A percentile compares a stretch with the other conserved stretches of the same genome.
These are phyloP conservation scores for Chlorella sp. DNA, from an alignment of 139 green algal genomes.

Conservation along the genomic window DNA sequence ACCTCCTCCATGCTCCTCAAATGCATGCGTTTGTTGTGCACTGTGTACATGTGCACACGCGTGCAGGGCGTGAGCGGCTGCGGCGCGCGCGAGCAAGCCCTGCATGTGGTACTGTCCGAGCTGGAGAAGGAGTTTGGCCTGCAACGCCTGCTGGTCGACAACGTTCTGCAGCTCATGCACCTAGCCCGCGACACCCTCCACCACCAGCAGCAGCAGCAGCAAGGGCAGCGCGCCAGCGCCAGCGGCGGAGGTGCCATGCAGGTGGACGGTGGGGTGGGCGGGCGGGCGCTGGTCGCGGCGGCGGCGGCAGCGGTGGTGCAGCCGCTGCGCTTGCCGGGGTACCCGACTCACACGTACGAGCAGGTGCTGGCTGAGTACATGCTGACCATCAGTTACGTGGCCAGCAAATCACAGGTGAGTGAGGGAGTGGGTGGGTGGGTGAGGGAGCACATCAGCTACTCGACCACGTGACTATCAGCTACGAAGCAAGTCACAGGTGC, in stretches of 20 bases:
- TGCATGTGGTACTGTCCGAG: slow-evolving; percentile 6
- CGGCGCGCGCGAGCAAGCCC: background rate
- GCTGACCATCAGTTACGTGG: slow-evolving; percentile 12
- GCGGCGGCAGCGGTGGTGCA: background rate
- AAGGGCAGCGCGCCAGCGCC: background rate
- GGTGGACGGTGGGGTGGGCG: background rate
- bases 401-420: slow-evolving; percentile 1
- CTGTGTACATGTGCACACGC: no score
- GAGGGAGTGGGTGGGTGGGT: no score
- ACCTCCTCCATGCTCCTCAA: no score
- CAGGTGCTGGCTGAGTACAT: slow-evolving; percentile 31
- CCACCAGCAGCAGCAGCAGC: background rate
- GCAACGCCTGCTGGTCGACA: slow-evolving; percentile 18
- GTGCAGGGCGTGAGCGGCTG: background rate
- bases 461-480: no score
- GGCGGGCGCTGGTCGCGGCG: background rate
- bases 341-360: slow-evolving; percentile 32
- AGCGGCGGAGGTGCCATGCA: background rate
- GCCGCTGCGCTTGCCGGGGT: slow-evolving; percentile 7
- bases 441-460: no score
- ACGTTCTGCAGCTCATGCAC: background rate
- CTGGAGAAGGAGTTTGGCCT: slow-evolving; percentile 4
- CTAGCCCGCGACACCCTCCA: background rate
- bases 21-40: no score
- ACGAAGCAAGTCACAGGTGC: no score